Evolutionary conservation across 2,329 filamentous ascomycete species (phyloP).

Genomic region (Fusarium temperatum): DNA sequence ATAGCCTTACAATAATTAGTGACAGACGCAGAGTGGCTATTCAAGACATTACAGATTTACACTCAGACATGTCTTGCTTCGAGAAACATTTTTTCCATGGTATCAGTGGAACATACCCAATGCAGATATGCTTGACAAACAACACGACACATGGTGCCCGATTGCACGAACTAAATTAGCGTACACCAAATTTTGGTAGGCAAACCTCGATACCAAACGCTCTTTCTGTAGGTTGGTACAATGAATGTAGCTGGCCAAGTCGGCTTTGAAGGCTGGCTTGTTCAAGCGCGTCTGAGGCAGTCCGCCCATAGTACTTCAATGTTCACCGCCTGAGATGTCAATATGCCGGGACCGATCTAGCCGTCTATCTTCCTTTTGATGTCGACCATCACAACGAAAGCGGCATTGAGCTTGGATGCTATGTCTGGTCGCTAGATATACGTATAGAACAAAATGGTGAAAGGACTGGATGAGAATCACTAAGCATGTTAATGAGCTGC

Average conservation of each 20-base stretch:
- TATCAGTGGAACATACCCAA: background rate
- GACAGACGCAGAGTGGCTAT: background rate
- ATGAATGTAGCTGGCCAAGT: background rate
- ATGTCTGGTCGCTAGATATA: background rate
- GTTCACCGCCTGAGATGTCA: background rate
- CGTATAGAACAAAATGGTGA: accelerated
- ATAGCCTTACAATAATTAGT: background rate
- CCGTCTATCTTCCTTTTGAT: background rate
- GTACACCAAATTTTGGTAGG: background rate
- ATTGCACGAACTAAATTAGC: background rate
- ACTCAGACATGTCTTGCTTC: background rate
- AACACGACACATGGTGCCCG: background rate
- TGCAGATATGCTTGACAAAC: background rate
- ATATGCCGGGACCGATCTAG: background rate
- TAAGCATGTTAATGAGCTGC: background rate
- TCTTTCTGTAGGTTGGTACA: background rate
- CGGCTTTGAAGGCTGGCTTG: background rate
- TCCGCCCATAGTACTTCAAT: background rate
- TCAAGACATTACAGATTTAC: background rate
- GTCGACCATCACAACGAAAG: background rate
- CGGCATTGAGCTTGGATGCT: too few species aligned
- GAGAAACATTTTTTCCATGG: background rate
- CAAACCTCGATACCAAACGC: background rate
- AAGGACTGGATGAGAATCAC: background rate
- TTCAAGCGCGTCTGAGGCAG: background rate